Conservation (phyloP, 352 stramenopile species). For the Halophytophthora polymorphica region DNA sequence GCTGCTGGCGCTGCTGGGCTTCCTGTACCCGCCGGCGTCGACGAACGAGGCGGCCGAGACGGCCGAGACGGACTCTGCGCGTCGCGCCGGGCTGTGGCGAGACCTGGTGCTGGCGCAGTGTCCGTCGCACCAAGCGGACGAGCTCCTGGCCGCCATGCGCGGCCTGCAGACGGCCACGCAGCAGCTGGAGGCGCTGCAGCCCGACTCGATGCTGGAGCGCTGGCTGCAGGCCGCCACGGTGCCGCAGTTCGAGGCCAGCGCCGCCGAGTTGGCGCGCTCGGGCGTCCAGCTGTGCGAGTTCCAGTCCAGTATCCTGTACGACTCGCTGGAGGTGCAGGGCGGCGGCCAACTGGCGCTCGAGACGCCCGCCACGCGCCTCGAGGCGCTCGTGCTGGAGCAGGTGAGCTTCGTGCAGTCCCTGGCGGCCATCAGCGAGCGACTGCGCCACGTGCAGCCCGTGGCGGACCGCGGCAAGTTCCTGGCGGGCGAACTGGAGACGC, state of each 20-base stretch:
- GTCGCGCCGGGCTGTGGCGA: slow-evolving; percentile 46
- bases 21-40: slow-evolving; percentile 68
- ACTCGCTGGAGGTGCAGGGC: slow-evolving; percentile 41
- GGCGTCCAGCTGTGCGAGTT: slow-evolving; percentile 63
- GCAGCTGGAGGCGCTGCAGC: slow-evolving; percentile 43
- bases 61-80: slow-evolving; percentile 18
- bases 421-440: slow-evolving; percentile 61
- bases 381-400: slow-evolving; percentile 70
- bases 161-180: slow-evolving; percentile 33
- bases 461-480: slow-evolving; percentile 47
- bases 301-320: slow-evolving; percentile 70
- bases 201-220: slow-evolving; percentile 47
- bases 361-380: slow-evolving; percentile 24
- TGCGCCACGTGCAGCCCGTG: slow-evolving; percentile 65
- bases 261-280: slow-evolving; percentile 36
- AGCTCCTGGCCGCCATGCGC: slow-evolving; percentile 43
- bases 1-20: slow-evolving; percentile 54
- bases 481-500: slow-evolving; percentile 37
- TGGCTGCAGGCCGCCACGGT: slow-evolving; percentile 59
- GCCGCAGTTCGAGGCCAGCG: slow-evolving; percentile 49
- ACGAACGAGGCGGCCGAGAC: no score
- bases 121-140: slow-evolving; percentile 46
- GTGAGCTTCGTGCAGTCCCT: slow-evolving; percentile 74
- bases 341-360: slow-evolving; percentile 10
- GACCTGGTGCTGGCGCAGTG: slow-evolving; percentile 61